Conservation (phyloP, 2,329 filamentous ascomycete genomes). For the Curvularia sp. region DNA sequence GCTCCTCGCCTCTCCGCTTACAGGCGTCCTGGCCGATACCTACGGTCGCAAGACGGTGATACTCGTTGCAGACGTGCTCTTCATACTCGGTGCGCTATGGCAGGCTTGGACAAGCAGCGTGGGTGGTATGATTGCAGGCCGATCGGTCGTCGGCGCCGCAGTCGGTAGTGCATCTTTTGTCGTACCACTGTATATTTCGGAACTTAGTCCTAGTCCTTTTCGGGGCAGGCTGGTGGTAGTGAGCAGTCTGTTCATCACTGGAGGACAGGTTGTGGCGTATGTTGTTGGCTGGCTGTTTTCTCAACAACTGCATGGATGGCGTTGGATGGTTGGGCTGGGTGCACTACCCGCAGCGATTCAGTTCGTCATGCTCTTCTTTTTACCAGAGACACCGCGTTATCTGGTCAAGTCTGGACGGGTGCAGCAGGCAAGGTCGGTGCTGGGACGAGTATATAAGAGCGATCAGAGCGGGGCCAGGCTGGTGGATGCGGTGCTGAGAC, state of each 20-base stretch:
- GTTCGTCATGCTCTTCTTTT: conserved; percentile 68
- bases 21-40: conserved; percentile 68
- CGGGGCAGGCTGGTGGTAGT: conserved; percentile 83
- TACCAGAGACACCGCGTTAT: conserved; percentile 92
- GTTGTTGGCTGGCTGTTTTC: conserved; percentile 79
- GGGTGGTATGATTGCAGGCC: conserved; percentile 69
- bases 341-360: conserved; percentile 78
- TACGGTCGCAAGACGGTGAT: conserved; percentile 86
- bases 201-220: conserved; percentile 78
- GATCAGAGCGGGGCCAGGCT: conserved; percentile 47
- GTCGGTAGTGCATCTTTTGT: conserved; percentile 82
- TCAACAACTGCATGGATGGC: conserved; percentile 68
- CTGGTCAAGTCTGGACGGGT: conserved; percentile 71
- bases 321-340: conserved; percentile 90
- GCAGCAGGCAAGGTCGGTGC: conserved; percentile 69
- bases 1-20: conserved; percentile 62
- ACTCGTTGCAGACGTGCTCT: conserved; percentile 68
- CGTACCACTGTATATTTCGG: conserved; percentile 79
- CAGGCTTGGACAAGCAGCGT: conserved; percentile 69
- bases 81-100: conserved; percentile 70
- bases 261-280: conserved; percentile 90
- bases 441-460: conserved; percentile 68
- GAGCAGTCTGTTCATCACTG: conserved; percentile 81
- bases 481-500: conserved; percentile 68
- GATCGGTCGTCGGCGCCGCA: conserved; percentile 73